phyloP scores from a whole-genome alignment of 2,329 filamentous ascomycete genomes.

The Chrysoporthe puriensis region DNA sequence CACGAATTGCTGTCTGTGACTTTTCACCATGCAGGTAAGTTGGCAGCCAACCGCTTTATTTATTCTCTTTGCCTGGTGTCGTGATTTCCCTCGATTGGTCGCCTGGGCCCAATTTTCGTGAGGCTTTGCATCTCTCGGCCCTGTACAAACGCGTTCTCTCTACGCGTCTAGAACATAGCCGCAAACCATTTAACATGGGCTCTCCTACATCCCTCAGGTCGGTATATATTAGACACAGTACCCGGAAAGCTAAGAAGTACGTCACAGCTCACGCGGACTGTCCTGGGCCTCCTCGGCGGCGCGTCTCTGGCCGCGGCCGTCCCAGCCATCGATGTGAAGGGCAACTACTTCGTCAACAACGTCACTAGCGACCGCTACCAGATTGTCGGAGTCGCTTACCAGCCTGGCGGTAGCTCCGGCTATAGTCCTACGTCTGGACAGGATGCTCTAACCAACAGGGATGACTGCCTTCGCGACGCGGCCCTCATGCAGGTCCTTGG shows the following conservation, averaged over 20 bases:
- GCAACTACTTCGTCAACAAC: conserved; percentile 63
- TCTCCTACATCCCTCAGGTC: neutral
- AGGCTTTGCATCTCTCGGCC: neutral
- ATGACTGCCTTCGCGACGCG: conserved; percentile 65
- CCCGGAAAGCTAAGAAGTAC: neutral
- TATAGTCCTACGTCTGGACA: conserved; percentile 58
- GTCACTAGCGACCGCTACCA: conserved; percentile 64
- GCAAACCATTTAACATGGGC: neutral
- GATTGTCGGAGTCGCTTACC: conserved; percentile 70
- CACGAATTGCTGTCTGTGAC: neutral
- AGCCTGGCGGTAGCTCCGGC: conserved; percentile 67
- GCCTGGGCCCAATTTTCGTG: no score
- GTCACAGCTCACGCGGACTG: conserved; percentile 14
- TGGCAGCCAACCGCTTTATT: neutral
- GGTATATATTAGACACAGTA: neutral
- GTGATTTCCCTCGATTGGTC: no score
- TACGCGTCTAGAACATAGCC: neutral
- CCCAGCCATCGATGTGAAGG: conserved; percentile 58
- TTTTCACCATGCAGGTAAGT: conserved; percentile 11
- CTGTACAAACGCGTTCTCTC: neutral
- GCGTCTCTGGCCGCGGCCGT: conserved; percentile 60
- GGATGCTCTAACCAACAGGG: conserved; percentile 63
- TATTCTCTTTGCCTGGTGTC: no score
- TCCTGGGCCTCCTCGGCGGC: conserved; percentile 35
- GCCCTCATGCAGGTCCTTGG: conserved; percentile 67